Evolutionary conservation across 352 stramenopile species (phyloP).

Genomic region (Phytopythium helicoides): DNA sequence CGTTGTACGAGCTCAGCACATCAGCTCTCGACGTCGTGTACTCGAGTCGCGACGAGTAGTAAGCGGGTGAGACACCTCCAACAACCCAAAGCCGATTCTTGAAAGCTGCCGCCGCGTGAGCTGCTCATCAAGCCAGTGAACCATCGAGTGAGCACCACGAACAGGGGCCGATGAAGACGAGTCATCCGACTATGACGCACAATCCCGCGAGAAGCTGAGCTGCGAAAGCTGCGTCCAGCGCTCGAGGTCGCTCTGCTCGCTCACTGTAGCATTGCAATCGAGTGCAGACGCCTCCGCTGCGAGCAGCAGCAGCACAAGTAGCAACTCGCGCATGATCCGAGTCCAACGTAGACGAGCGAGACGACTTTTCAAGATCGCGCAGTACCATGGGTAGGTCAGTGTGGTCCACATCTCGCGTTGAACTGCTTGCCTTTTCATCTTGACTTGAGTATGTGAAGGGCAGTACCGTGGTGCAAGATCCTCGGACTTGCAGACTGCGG

Average conservation of each 20-base stretch:
- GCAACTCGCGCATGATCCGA: neutral
- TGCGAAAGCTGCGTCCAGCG: conserved; percentile 51
- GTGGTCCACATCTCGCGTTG: too few species aligned
- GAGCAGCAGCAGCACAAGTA: neutral
- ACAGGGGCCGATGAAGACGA: too few species aligned
- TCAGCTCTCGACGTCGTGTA: conserved; percentile 66
- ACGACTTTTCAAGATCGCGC: conserved; percentile 1
- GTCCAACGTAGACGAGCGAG: too few species aligned
- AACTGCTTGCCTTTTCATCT: too few species aligned
- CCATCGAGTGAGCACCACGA: too few species aligned
- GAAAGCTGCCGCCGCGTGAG: conserved; percentile 62
- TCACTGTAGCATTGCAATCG: conserved; percentile 49
- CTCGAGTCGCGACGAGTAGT: conserved; percentile 76
- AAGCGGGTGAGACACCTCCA: conserved; percentile 63
- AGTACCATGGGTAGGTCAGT: too few species aligned
- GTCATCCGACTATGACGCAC: conserved; percentile 16
- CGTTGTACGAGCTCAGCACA: conserved; percentile 58
- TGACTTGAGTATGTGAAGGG: too few species aligned
- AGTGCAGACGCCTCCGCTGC: conserved; percentile 16
- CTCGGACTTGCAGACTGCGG: too few species aligned
- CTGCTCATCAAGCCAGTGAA: conserved; percentile 24
- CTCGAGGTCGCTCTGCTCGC: conserved; percentile 33
- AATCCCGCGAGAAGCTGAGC: conserved; percentile 69
- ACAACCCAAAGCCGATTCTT: conserved; percentile 67
- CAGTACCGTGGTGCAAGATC: too few species aligned